Evolutionary conservation across 495 filamentous ascomycete species (phyloP).

Genomic region (Penicillium subrubescens): DNA sequence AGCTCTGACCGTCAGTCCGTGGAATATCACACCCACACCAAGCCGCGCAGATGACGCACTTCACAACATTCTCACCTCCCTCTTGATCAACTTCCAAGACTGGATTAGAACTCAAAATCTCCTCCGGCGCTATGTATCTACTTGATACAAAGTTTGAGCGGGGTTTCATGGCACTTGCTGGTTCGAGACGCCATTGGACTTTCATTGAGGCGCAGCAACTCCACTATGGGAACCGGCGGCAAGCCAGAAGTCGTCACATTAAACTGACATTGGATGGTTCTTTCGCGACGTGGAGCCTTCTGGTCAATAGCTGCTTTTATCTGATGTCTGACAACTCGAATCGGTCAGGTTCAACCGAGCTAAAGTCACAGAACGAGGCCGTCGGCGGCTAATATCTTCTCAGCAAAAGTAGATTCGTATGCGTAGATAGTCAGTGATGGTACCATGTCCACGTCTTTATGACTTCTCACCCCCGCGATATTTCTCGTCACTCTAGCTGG

Average conservation of each 20-base stretch:
- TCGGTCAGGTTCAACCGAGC: background rate
- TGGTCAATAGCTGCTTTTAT: background rate
- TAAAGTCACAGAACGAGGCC: constrained; percentile 4
- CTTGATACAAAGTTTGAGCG: background rate
- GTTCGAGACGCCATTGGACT: background rate
- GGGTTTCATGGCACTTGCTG: background rate
- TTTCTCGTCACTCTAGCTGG: background rate
- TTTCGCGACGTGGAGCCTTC: background rate
- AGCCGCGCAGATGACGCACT: background rate
- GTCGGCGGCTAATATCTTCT: constrained; percentile 14
- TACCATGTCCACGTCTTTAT: background rate
- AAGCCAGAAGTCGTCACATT: background rate
- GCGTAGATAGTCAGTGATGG: background rate
- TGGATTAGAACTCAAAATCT: background rate
- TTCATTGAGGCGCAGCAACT: background rate
- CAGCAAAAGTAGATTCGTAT: background rate
- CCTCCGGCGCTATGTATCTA: background rate
- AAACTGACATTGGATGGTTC: background rate
- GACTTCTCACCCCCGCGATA: background rate
- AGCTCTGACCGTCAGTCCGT: background rate
- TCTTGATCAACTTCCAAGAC: background rate
- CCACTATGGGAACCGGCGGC: background rate
- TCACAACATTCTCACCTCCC: background rate
- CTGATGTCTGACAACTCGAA: background rate
- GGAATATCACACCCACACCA: background rate